Percentiles rank a stretch among this genome's conserved stretches.
These are phyloP conservation scores for Apiospora marii DNA, from an alignment of 2,329 filamentous ascomycete genomes.

Conservation along the genomic window DNA sequence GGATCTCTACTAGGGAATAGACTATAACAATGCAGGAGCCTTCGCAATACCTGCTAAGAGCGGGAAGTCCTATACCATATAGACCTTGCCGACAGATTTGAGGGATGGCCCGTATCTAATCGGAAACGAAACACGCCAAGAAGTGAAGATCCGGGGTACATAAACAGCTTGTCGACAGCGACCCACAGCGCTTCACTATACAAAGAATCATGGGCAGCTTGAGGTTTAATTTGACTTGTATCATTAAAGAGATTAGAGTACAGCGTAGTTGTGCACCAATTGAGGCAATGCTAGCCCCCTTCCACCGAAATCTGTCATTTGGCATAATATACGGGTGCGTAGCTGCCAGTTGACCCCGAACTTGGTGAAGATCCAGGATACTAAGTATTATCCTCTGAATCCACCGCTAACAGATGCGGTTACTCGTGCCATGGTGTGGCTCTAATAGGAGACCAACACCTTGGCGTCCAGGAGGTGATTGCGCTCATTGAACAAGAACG, in stretches of 20 bases:
- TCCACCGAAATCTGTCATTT: conserved; percentile 8
- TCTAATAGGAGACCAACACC: conserved; percentile 2
- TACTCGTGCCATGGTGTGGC: conserved; percentile 11
- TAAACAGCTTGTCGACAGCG: conserved; percentile 27
- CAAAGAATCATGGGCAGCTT: neutral
- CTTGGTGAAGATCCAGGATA: neutral
- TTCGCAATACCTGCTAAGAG: neutral
- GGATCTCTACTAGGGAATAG: conserved; percentile 34
- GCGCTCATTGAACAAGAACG: conserved; percentile 16
- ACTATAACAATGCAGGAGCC: neutral
- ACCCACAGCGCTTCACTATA: neutral
- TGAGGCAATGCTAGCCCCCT: conserved; percentile 16
- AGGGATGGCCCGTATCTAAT: neutral
- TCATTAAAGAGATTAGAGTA: conserved; percentile 29
- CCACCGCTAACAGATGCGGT: neutral
- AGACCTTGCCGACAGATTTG: neutral
- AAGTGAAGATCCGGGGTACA: conserved; percentile 10
- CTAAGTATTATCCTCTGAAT: neutral
- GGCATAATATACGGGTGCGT: conserved; percentile 19
- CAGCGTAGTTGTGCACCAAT: conserved; percentile 24
- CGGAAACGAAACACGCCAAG: conserved; percentile 15
- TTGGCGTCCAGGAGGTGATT: conserved; percentile 13
- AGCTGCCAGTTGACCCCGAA: conserved; percentile 11
- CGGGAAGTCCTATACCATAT: neutral
- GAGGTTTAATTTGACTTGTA: conserved; percentile 12